Conservation (phyloP, 1,284 basidiomycete genomes). For the Ceratobasidium sp. region DNA sequence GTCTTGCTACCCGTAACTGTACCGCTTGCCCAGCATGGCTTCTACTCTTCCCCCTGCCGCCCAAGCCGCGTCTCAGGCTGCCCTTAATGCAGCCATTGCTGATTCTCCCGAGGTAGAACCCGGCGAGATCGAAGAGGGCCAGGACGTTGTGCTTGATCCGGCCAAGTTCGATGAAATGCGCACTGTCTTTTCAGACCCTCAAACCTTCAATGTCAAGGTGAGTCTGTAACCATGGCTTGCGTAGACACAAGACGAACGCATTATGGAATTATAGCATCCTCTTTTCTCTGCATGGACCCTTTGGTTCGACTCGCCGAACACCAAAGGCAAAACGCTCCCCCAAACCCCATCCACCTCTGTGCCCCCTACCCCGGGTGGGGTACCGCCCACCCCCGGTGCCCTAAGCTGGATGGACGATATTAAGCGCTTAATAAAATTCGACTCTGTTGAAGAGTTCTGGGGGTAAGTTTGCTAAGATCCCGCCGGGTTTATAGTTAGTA, state of each 20-base stretch:
- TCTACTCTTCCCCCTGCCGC: slow-evolving; percentile 63
- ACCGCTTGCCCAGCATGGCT: slow-evolving; percentile 35
- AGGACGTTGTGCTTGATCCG: slow-evolving; percentile 45
- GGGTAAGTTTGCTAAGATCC: slow-evolving; percentile 61
- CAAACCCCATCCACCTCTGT: slow-evolving; percentile 82
- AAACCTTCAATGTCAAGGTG: slow-evolving; percentile 91
- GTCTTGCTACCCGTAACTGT: not conserved
- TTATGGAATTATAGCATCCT: slow-evolving; percentile 68
- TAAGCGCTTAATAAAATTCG: slow-evolving; percentile 90
- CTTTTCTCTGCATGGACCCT: slow-evolving; percentile 94
- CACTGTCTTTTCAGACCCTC: slow-evolving; percentile 89
- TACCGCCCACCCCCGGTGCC: slow-evolving; percentile 58
- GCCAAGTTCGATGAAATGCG: slow-evolving; percentile 80
- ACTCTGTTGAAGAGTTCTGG: slow-evolving; percentile 98
- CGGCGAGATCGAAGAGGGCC: slow-evolving; percentile 77
- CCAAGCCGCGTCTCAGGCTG: slow-evolving; percentile 74
- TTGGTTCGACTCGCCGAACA: slow-evolving; percentile 93
- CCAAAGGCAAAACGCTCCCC: slow-evolving; percentile 80
- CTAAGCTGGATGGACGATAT: slow-evolving; percentile 98
- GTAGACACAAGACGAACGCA: slow-evolving; percentile 37
- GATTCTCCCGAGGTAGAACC: slow-evolving; percentile 55
- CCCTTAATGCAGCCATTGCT: slow-evolving; percentile 67
- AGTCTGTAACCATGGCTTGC: slow-evolving; percentile 41
- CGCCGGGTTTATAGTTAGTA: slow-evolving; percentile 37
- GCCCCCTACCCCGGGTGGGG: slow-evolving; percentile 61